A percentile compares a stretch with the other conserved stretches of the same genome.
These are phyloP conservation scores for Phytophthora ramorum DNA, from an alignment of 352 stramenopile genomes.

Conservation along the genomic window DNA sequence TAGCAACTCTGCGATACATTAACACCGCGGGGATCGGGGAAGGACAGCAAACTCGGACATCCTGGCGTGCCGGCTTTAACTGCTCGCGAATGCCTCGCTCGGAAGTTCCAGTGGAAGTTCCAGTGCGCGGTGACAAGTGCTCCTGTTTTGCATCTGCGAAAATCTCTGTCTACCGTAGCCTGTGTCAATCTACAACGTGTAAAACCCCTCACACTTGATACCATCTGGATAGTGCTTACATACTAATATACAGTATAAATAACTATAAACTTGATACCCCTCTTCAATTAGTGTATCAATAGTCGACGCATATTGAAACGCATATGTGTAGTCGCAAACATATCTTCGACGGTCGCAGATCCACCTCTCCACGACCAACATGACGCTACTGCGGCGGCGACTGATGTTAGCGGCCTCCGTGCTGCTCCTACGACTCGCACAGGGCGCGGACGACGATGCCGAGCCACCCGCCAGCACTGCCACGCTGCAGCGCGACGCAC, in stretches of 20 bases:
- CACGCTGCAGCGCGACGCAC: slow-evolving; percentile 28
- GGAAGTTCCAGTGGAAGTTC: neutral
- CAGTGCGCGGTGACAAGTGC: too few relatives aligned
- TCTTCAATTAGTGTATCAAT: neutral
- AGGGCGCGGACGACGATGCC: neutral
- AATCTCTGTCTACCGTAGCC: neutral
- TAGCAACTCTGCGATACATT: slow-evolving; percentile 6
- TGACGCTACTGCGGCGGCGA: neutral
- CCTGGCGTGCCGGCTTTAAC: neutral
- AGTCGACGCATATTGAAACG: neutral
- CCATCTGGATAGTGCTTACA: too few relatives aligned
- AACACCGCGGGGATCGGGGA: slow-evolving; percentile 7
- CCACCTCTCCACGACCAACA: neutral
- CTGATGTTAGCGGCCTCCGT: slow-evolving; percentile 1
- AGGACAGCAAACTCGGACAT: neutral
- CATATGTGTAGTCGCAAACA: neutral
- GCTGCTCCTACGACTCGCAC: slow-evolving; percentile 1
- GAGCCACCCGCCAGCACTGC: neutral
- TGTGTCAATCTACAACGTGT: too few relatives aligned
- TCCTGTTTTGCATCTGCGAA: neutral
- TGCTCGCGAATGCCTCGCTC: neutral
- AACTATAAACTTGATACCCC: neutral
- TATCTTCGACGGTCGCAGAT: slow-evolving; percentile 30
- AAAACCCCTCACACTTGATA: neutral
- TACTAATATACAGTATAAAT: neutral